phyloP scores from a whole-genome alignment of 2,329 filamentous ascomycete genomes.

The Beauveria pseudobassiana region DNA sequence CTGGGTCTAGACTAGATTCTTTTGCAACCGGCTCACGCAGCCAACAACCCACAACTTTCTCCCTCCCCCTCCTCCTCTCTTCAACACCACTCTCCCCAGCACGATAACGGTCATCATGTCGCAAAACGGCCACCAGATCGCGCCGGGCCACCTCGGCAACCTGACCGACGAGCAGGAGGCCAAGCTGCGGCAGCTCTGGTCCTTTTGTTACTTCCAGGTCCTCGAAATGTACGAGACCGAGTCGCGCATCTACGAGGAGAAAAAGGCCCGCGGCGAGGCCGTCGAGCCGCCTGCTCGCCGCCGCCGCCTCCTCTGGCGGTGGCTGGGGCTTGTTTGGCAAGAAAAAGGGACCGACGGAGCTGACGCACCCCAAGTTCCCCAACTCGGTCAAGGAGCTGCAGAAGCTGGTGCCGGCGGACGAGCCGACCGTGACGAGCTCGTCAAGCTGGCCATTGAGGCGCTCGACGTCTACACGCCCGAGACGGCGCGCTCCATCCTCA shows the following conservation, averaged over 20 bases:
- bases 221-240: conserved; percentile 46
- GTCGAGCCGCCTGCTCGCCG: conserved; percentile 12
- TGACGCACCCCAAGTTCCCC: conserved; percentile 39
- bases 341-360: conserved; percentile 49
- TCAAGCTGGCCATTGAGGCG: conserved; percentile 70
- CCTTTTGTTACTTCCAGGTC: conserved; percentile 59
- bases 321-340: conserved; percentile 6
- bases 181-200: conserved; percentile 79
- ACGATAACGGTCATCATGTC: neutral
- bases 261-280: conserved; percentile 19
- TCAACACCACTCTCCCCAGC: neutral
- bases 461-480: conserved; percentile 66
- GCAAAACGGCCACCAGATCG: neutral
- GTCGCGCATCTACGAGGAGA: conserved; percentile 17
- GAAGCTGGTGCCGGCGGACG: conserved; percentile 36
- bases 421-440: conserved; percentile 80
- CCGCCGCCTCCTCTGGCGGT: neutral
- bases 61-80: neutral
- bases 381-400: conserved; percentile 24
- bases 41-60: neutral
- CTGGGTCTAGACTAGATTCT: neutral
- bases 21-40: neutral
- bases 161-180: conserved; percentile 73
- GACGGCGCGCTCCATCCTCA: conserved; percentile 66
- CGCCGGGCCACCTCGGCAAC: conserved; percentile 47